phyloP scores from a whole-genome alignment of 768 basidiomycete genomes.

The Macrolepiota dolichaula region DNA sequence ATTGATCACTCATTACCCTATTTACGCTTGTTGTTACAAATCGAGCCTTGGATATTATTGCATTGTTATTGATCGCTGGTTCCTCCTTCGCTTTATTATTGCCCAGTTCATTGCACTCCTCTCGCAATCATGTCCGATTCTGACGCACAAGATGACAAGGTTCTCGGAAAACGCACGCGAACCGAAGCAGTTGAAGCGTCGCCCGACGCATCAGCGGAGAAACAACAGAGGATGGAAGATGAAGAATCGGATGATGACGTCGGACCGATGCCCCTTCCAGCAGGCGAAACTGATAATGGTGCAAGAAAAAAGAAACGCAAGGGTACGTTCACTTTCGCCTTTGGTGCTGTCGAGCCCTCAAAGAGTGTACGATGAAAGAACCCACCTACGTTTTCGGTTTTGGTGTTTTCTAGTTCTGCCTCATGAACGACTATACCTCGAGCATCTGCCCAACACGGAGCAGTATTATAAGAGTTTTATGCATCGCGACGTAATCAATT shows the following conservation, averaged over 20 bases:
- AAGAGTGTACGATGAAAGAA: slow-evolving; percentile 28
- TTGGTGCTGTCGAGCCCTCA: slow-evolving; percentile 21
- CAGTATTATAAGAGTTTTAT: slow-evolving; percentile 98
- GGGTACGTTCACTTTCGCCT: slow-evolving; percentile 43
- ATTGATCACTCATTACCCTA: too few species aligned
- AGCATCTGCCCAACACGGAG: slow-evolving; percentile 87
- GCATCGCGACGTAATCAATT: slow-evolving; percentile 93
- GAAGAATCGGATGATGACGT: slow-evolving; percentile 73
- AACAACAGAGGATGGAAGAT: slow-evolving; percentile 33
- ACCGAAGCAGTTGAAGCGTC: slow-evolving; percentile 25
- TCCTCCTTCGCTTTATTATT: neutral
- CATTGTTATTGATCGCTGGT: slow-evolving; percentile 1
- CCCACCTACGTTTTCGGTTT: slow-evolving; percentile 16
- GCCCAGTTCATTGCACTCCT: neutral
- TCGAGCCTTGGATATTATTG: neutral
- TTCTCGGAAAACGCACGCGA: slow-evolving; percentile 65
- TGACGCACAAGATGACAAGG: slow-evolving; percentile 42
- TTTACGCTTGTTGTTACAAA: neutral
- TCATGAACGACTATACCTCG: slow-evolving; percentile 90
- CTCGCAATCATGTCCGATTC: slow-evolving; percentile 34
- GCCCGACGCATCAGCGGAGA: slow-evolving; percentile 15
- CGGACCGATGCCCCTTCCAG: slow-evolving; percentile 85
- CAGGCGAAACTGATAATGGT: slow-evolving; percentile 33
- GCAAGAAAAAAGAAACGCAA: slow-evolving; percentile 76
- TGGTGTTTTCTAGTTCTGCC: slow-evolving; percentile 63